Conservation (phyloP, 768 basidiomycete genomes). For the Trichaptum fuscoviolaceum region DNA sequence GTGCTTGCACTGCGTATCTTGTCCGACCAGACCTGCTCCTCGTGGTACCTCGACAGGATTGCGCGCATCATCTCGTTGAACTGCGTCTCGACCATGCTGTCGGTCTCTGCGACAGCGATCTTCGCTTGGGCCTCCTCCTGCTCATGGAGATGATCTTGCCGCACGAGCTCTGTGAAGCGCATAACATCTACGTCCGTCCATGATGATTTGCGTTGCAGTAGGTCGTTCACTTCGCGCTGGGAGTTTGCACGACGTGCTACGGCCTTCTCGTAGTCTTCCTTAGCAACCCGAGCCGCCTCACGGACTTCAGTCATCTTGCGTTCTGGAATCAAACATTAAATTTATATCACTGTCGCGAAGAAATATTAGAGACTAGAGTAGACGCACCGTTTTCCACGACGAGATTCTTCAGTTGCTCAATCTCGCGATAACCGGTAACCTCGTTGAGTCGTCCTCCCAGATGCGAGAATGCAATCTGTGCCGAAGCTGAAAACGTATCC, state of each 20-base stretch:
- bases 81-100: constrained; percentile 78
- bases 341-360: background rate
- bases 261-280: constrained; percentile 69
- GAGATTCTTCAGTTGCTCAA: constrained; percentile 71
- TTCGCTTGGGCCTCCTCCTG: constrained; percentile 74
- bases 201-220: constrained; percentile 87
- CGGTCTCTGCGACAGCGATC: constrained; percentile 56
- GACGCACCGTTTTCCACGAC: constrained; percentile 79
- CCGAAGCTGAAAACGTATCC: constrained; percentile 51
- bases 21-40: constrained; percentile 99
- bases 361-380: background rate
- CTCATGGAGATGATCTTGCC: constrained; percentile 84
- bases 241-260: constrained; percentile 77
- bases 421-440: constrained; percentile 88
- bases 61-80: constrained; percentile 84
- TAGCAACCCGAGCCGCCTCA: constrained; percentile 63
- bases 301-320: constrained; percentile 62
- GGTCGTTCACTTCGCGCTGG: constrained; percentile 93
- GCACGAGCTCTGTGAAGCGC: constrained; percentile 85
- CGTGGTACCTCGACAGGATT: constrained; percentile 91
- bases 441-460: constrained; percentile 78
- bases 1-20: constrained; percentile 96
- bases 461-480: constrained; percentile 60
- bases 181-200: constrained; percentile 89
- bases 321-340: constrained; percentile 43